Evolutionary conservation across 2,329 filamentous ascomycete species (phyloP).

Genomic region (Aspergillus flavus): DNA sequence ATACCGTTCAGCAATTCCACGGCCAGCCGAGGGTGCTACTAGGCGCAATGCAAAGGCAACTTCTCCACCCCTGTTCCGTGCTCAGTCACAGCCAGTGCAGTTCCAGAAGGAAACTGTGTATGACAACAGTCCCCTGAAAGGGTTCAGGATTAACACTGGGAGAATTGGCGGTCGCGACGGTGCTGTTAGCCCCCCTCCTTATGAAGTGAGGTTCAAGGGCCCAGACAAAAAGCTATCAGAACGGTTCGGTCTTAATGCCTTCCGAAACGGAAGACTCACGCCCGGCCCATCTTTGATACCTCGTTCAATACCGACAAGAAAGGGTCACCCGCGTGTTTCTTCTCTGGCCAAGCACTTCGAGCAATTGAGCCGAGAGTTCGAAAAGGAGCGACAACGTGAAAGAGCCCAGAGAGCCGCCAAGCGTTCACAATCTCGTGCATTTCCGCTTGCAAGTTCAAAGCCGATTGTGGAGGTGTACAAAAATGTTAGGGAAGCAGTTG

Average conservation of each 20-base stretch:
- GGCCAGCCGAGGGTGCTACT: constrained; percentile 39
- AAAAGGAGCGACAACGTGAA: constrained; percentile 88
- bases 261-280: constrained; percentile 60
- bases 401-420: constrained; percentile 77
- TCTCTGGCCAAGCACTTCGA: constrained; percentile 96
- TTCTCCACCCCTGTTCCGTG: constrained; percentile 53
- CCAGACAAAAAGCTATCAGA: constrained; percentile 77
- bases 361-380: constrained; percentile 92
- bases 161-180: constrained; percentile 25
- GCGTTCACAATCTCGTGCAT: constrained; percentile 74
- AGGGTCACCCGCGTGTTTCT: constrained; percentile 77
- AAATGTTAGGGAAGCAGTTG: constrained; percentile 89
- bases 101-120: constrained; percentile 33
- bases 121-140: constrained; percentile 22
- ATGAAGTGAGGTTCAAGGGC: constrained; percentile 39
- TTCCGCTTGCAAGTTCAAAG: constrained; percentile 88
- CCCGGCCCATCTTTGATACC: constrained; percentile 75
- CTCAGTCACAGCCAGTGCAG: constrained; percentile 54
- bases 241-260: constrained; percentile 65
- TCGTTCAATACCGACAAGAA: constrained; percentile 73
- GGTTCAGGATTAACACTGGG: constrained; percentile 26
- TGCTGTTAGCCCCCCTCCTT: constrained; percentile 24
- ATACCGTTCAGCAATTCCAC: constrained; percentile 43
- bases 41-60: constrained; percentile 40
- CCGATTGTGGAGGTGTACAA: constrained; percentile 95